Evolutionary conservation across 108 stramenopile species (phyloP), one percentile per base, ranked within the genome.

Genomic region (Pseudonitzschia multistriata): DNA sequence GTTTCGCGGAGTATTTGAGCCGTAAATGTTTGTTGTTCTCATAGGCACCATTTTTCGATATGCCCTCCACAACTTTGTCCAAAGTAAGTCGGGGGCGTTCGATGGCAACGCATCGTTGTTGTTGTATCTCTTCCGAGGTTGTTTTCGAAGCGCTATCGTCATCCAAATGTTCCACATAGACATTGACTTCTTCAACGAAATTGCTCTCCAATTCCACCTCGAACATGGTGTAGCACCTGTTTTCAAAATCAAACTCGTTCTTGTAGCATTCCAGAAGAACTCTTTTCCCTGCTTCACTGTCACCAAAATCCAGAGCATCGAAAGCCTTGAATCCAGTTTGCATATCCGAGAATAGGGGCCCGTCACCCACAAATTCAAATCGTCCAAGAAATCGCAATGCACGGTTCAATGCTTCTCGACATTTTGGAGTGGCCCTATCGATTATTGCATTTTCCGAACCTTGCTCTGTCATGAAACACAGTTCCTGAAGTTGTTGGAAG

Each of bases 381-480:
- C 92, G 72, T 7, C 88, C 87, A 10, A 85, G 65, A 63, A 90
- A 90, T 37, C 88, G 65, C 17, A 90, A 76, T n/a, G 87, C 76
- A 29, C 72, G 70, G 27, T 73, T 61, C 35, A 94, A 49, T 2
- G 71, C 82, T 60, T 70, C 40, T 53, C 80, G 79, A 49, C 90
- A 87, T 52, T 68, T 53, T 22, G 90, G 88, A 13, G 93, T 86
- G 37, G 93, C 90, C 17, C 85, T 68, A 11, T 77, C 59, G 61
- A 91, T 64, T 22, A 86, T 78, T 40, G 82, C 71, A 21, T 74
- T 71, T 40, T 67, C 76, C 28, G 63, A 47, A 21, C 49, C 62
- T 13, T 74, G 49, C 28, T 76, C 72, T 60, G 65, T 80, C 72
- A 65, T 67, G 24, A 83, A 79, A 48, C 86, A 88, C 5, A 93